Evolutionary conservation across 164 flowering plant species (phyloP).

Genomic region (Tetrastigma voinierianum): DNA sequence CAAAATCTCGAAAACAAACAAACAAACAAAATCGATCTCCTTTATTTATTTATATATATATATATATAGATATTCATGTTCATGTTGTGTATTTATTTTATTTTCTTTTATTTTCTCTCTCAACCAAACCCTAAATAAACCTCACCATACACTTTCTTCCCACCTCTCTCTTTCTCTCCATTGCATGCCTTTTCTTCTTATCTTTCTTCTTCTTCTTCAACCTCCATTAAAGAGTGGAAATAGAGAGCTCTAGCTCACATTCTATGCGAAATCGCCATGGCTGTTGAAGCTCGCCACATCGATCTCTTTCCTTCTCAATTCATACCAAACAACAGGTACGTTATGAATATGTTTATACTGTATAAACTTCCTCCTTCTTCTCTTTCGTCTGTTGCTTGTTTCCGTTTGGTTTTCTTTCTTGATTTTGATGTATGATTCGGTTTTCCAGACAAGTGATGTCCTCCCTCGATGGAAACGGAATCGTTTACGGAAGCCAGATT

Average conservation of each 20-base stretch:
- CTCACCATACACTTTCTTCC: slow-evolving; percentile 16
- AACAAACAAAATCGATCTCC: slow-evolving; percentile 8
- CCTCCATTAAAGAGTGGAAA: neutral
- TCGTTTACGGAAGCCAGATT: slow-evolving; percentile 7
- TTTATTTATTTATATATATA: neutral
- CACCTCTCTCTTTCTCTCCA: slow-evolving; percentile 16
- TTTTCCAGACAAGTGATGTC: slow-evolving; percentile 26
- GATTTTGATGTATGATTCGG: too few relatives aligned
- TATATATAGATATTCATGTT: neutral
- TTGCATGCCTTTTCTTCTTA: slow-evolving; percentile 22
- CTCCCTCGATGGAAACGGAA: slow-evolving; percentile 16
- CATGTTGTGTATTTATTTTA: neutral
- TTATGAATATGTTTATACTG: neutral
- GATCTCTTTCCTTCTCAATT: slow-evolving; percentile 29
- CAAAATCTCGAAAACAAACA: slow-evolving; percentile 13
- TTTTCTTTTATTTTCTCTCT: slow-evolving; percentile 15
- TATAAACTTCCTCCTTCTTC: neutral
- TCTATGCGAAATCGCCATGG: slow-evolving; percentile 19
- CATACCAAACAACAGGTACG: slow-evolving; percentile 19
- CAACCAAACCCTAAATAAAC: slow-evolving; percentile 24
- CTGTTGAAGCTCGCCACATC: slow-evolving; percentile 41
- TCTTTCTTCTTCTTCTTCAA: slow-evolving; percentile 1
- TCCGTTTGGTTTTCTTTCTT: neutral
- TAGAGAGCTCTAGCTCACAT: neutral
- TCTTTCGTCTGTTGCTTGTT: neutral